Base-by-base conservation (phyloP, 2,329 filamentous ascomycete species). In the Bisporella sp. region DNA sequence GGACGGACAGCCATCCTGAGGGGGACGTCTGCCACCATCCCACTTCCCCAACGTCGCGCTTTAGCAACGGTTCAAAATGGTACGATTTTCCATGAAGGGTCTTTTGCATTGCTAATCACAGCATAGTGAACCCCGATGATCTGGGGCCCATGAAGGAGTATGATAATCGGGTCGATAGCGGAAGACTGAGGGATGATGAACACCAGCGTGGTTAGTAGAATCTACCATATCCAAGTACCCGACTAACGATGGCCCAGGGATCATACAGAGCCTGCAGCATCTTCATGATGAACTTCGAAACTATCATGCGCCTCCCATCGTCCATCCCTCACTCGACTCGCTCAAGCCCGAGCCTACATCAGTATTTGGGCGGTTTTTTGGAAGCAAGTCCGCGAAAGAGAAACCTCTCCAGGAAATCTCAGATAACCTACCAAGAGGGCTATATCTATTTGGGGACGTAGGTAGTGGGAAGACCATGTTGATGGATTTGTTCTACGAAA, bases 391-490 rank as follows among this genome's bases (percentile, higher is more conserved):
- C 31, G 51, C 59, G 52, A 66, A 59, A 56, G 67, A 59, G 59
- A 69, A 60, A 50, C 67, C 51, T 55, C 68, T 59, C 5, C 63
- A 71, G 52, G 68, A 74, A 4, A 86, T 95, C 28, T 83, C 89
- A 1, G 69, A 76, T n/a, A 76, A 85, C 56, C 74, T 96, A 1
- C 93, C 93, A 0, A 86, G 89, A 58, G 93, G 93, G 0, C 71
- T 99, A 32, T 99, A 99, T 69, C 85, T 99, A 68, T 96, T 88
- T 63, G 93, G 93, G 52, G 93, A 99, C 66, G 93, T 99, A 2
- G 93, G 93, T 40, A 95, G 89, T 62, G 93, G 93, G 55, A 99
- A 99, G 76, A 99, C 93, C 2, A 99, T 99, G 93, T 76, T 99
- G 65, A 99, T 99, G 93, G 92, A 99, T 66, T 75, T 99, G 46